phyloP scores from a whole-genome alignment of 163 green algal species.

The Coccomyxa subellipsoidea region DNA sequence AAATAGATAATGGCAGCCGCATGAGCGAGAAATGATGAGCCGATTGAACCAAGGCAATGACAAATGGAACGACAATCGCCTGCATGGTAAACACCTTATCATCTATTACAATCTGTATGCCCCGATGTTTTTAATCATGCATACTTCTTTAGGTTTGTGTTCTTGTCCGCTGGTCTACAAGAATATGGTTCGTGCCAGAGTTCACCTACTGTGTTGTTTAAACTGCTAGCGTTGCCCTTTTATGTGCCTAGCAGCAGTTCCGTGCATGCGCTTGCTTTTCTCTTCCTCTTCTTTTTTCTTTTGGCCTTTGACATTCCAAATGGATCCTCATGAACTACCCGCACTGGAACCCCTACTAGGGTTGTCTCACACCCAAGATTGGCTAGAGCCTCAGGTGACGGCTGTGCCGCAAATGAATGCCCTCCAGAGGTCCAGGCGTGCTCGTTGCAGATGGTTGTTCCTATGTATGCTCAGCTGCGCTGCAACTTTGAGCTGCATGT shows the following conservation, averaged over 20 bases:
- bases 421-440: background rate
- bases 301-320: background rate
- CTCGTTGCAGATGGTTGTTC: background rate
- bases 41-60: too few species aligned
- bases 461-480: background rate
- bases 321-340: background rate
- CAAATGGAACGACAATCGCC: too few species aligned
- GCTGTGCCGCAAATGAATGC: background rate
- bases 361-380: background rate
- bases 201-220: too few species aligned
- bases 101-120: too few species aligned
- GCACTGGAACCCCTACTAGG: background rate
- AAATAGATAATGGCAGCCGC: too few species aligned
- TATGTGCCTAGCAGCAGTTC: background rate
- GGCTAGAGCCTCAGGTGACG: background rate
- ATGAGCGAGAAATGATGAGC: too few species aligned
- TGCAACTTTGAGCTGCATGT: background rate
- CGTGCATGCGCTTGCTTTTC: background rate
- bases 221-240: too few species aligned
- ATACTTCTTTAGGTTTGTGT: too few species aligned
- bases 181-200: too few species aligned
- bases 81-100: too few species aligned
- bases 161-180: too few species aligned
- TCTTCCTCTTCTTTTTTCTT: background rate
- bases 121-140: too few species aligned